These are phyloP conservation scores for Candida insectorum DNA, from an alignment of 805 yeast genomes.

Conservation along the genomic window DNA sequence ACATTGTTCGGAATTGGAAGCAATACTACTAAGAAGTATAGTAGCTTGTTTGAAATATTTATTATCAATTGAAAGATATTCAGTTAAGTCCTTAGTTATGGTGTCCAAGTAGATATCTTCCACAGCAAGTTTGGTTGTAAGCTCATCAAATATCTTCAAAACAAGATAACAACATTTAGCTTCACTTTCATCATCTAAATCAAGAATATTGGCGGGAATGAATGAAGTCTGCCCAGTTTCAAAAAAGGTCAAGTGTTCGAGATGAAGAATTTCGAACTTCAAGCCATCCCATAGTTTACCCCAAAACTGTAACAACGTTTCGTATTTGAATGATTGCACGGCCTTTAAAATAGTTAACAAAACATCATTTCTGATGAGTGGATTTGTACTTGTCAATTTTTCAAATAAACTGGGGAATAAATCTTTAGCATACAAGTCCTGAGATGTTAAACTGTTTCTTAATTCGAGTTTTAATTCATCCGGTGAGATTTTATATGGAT, in stretches of 20 bases:
- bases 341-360: conserved; percentile 59
- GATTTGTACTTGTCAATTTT: conserved; percentile 73
- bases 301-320: conserved; percentile 60
- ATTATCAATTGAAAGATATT: conserved; percentile 49
- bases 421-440: conserved; percentile 62
- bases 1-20: conserved; percentile 42
- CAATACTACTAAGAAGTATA: conserved; percentile 53
- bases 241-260: conserved; percentile 38
- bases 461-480: conserved; percentile 63
- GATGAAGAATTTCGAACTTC: conserved; percentile 85
- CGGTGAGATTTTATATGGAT: conserved; percentile 79
- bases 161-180: conserved; percentile 34
- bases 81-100: conserved; percentile 46
- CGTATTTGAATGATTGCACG: conserved; percentile 47
- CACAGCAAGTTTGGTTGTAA: conserved; percentile 4
- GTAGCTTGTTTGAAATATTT: conserved; percentile 62
- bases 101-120: conserved; percentile 3
- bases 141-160: conserved; percentile 35
- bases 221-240: conserved; percentile 20
- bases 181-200: conserved; percentile 33
- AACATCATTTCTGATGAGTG: conserved; percentile 70
- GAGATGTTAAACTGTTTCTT: conserved; percentile 60
- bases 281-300: conserved; percentile 79
- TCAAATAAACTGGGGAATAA: conserved; percentile 75
- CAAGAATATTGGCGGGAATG: conserved; percentile 23